phyloP scores from a whole-genome alignment of 106 monocot genomes.

The Dioscorea dumetorum region DNA sequence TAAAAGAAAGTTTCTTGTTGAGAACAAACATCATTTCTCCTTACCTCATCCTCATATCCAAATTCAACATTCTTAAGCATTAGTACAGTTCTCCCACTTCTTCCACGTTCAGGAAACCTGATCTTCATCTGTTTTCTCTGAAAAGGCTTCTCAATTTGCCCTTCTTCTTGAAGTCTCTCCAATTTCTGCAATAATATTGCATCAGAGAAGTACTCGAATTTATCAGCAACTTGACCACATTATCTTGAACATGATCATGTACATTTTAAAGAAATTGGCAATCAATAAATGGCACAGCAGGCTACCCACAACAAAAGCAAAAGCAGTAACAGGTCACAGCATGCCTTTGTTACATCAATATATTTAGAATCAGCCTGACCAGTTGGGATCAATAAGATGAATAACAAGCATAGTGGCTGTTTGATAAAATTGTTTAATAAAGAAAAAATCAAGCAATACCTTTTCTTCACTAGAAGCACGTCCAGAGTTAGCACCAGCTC shows the following conservation, averaged over 20 bases:
- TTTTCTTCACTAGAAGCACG: conserved; percentile 98
- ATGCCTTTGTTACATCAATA: too few relatives aligned
- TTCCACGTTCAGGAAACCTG: conserved; percentile 91
- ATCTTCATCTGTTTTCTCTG: conserved; percentile 84
- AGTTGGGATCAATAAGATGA: too few relatives aligned
- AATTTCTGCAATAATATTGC: conserved; percentile 56
- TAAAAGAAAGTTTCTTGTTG: not conserved
- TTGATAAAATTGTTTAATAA: too few relatives aligned
- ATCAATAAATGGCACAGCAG: too few relatives aligned
- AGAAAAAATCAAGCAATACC: conserved; percentile 19
- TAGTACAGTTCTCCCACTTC: conserved; percentile 77
- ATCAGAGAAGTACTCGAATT: not conserved
- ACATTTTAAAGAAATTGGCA: too few relatives aligned
- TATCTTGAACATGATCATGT: too few relatives aligned
- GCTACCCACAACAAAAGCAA: too few relatives aligned
- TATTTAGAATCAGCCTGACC: too few relatives aligned
- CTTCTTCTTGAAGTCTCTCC: conserved; percentile 82
- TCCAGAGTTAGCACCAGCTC: conserved; percentile 91
- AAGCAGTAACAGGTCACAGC: too few relatives aligned
- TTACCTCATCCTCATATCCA: conserved; percentile 77
- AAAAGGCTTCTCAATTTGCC: conserved; percentile 90
- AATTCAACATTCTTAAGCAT: conserved; percentile 77
- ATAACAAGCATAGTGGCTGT: too few relatives aligned
- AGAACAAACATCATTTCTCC: conserved; percentile 11
- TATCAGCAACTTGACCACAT: too few relatives aligned